phyloP scores from a whole-genome alignment of 768 basidiomycete genomes.

The Crucibulum laeve region DNA sequence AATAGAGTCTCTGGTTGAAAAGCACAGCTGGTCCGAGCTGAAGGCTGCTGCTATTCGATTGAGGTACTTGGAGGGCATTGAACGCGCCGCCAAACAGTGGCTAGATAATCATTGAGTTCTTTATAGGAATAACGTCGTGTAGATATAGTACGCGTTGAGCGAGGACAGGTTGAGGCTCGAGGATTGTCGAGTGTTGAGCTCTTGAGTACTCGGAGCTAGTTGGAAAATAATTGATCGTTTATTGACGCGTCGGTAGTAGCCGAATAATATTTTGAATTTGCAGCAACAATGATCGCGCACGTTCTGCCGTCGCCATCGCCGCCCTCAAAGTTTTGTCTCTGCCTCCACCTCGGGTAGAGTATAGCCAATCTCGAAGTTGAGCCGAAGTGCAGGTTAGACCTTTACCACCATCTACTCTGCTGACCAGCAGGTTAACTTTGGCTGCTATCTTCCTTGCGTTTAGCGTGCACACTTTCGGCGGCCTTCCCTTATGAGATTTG shows the following conservation, averaged over 20 bases:
- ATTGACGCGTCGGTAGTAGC: no score
- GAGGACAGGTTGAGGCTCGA: no score
- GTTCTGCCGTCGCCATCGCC: not conserved
- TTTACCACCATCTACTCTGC: not conserved
- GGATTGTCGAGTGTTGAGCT: no score
- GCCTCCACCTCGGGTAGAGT: not conserved
- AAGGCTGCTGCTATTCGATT: conserved; percentile 63
- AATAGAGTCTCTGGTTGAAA: conserved; percentile 46
- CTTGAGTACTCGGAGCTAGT: no score
- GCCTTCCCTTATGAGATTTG: conserved; percentile 45
- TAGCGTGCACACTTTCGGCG: not conserved
- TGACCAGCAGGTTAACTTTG: not conserved
- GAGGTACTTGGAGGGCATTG: conserved; percentile 67
- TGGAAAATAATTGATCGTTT: no score
- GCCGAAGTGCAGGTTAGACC: conserved; percentile 11
- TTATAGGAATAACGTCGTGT: not conserved
- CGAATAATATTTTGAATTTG: no score
- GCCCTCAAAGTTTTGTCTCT: not conserved
- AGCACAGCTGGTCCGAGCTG: conserved; percentile 50
- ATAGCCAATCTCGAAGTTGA: not conserved
- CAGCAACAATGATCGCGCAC: no score
- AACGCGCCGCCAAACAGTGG: conserved; percentile 43
- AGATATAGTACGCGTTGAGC: not conserved
- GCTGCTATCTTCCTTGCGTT: not conserved
- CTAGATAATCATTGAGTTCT: conserved; percentile 19